Evolutionary conservation across 805 yeast species (phyloP), one percentile per base, ranked within the genome.

Genomic region (Metschnikowia kofuensis): DNA sequence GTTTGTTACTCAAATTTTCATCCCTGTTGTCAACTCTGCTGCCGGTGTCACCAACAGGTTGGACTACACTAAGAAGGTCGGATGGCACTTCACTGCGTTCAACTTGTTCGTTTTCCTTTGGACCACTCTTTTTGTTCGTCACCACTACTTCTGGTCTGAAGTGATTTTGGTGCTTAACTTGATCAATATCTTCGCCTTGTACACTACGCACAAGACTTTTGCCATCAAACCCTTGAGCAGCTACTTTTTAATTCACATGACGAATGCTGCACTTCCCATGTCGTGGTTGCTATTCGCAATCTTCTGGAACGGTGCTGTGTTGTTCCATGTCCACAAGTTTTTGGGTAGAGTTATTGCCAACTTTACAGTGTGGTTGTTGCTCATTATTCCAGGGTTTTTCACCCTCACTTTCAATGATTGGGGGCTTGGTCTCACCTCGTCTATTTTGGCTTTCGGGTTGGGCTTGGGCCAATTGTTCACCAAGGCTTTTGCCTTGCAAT

Each of bases 241-340:
- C 51, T 83, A 84, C 79, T 53, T 82, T 30, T 66, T 80, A 35
- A 70, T 86, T 44, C 95, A 89, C 66, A 67, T 83, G 55, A 78
- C 92, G 13, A 75, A 77, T 12, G 77, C 82, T 9, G 88, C 91
- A 0, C 56, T 87, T 58, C 95, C 96, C 12, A 65, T 86, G 47
- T 74, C 86, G 31, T 89, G 96, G 96, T 67, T 84, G 35, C 63
- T 85, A 50, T 86, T 82, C 60, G 84, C 83, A 26, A 63, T 88
- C 35, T 85, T 87, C 72, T 89, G 96, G 96, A 86, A 85, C 61
- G 95, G 95, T 40, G 90, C 95, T 1, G 85, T 84, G 29, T 63
- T 85, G 62, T 79, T 84, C 69, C 86, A 84, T 51, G 79, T 85
- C 47, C 77, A 78, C 57, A 63, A 68, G 50, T 64, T 85, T n/a